These are phyloP conservation scores for Przewalskia tangutica DNA, from an alignment of 257 asterid species.

Conservation along the genomic window DNA sequence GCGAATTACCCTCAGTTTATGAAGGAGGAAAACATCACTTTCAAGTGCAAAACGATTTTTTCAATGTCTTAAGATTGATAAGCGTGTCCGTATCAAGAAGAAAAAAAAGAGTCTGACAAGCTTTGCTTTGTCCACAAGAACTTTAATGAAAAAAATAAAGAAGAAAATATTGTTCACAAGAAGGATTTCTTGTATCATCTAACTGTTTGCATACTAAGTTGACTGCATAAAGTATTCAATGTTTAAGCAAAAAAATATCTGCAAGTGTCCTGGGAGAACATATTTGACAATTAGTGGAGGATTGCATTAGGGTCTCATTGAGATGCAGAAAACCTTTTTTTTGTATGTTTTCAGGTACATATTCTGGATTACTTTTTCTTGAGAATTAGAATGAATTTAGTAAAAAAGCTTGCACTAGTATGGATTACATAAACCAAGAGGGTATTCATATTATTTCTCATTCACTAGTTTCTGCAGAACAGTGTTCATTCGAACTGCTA, in stretches of 20 bases:
- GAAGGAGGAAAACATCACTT: background rate
- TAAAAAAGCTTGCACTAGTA: background rate
- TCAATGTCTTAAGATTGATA: background rate
- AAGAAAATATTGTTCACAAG: background rate
- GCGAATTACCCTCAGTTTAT: background rate
- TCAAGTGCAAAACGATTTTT: background rate
- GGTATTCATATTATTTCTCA: background rate
- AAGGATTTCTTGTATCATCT: background rate
- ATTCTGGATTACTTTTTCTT: background rate
- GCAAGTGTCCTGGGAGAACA: background rate
- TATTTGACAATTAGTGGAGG: background rate
- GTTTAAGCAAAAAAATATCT: background rate
- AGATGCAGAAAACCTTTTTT: background rate
- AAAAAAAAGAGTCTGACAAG: background rate
- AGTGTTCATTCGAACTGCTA: background rate
- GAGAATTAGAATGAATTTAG: background rate
- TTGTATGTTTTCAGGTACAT: background rate
- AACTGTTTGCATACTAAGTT: background rate
- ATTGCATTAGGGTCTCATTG: background rate
- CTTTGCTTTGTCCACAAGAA: background rate
- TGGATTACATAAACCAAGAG: background rate
- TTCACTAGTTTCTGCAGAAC: background rate
- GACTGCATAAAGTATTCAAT: background rate
- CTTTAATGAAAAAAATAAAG: background rate
- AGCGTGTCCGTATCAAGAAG: background rate